Evolutionary conservation across 2,329 filamentous ascomycete genomes (phyloP).

Genomic region (Zasmidium citrigriseum): DNA sequence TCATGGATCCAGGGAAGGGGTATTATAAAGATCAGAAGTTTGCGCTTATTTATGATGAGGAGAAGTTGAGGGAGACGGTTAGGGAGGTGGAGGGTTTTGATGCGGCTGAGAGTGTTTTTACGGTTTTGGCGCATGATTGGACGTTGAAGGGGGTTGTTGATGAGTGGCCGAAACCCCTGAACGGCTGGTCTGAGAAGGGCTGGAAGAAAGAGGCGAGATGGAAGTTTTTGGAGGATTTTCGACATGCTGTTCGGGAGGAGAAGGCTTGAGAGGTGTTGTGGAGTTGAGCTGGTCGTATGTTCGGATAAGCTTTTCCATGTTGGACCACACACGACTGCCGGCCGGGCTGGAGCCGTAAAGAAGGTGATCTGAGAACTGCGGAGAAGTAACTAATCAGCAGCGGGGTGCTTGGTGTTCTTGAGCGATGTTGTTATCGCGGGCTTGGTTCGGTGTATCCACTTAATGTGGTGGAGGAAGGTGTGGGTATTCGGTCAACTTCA

Average conservation of each 20-base stretch:
- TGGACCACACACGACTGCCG: neutral
- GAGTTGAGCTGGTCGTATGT: neutral
- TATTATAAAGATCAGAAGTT: conserved; percentile 9
- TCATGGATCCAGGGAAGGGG: conserved; percentile 8
- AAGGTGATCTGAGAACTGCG: neutral
- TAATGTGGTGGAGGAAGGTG: neutral
- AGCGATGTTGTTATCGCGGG: neutral
- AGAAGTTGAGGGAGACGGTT: conserved; percentile 17
- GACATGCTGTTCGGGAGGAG: neutral
- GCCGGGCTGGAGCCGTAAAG: neutral
- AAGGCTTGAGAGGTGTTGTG: neutral
- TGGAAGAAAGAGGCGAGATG: conserved; percentile 21
- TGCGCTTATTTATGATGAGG: conserved; percentile 14
- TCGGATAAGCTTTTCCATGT: neutral
- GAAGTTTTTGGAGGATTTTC: conserved; percentile 20
- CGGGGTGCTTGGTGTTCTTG: neutral
- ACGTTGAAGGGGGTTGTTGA: conserved; percentile 22
- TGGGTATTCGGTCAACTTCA: neutral
- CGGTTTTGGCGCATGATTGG: conserved; percentile 24
- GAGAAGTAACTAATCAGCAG: neutral
- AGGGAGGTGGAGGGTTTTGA: conserved; percentile 19
- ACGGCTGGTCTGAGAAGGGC: conserved; percentile 17
- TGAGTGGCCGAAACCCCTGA: conserved; percentile 18
- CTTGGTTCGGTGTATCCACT: neutral
- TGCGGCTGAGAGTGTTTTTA: conserved; percentile 19